Conservation (phyloP, 306 rosid species). For the Clitoria ternatea region DNA sequence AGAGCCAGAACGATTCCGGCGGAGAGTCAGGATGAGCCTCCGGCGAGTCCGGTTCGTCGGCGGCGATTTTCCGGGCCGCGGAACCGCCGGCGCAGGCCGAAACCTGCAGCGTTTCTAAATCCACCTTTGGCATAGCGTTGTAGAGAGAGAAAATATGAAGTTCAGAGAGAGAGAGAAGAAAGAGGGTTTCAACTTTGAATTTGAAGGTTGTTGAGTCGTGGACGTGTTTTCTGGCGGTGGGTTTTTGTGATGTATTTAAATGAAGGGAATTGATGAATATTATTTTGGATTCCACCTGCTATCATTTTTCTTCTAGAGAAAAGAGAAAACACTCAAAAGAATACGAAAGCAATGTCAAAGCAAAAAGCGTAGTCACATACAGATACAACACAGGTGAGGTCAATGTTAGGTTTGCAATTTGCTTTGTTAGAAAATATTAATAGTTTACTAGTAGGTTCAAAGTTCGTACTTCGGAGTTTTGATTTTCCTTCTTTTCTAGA, state of each 20-base stretch:
- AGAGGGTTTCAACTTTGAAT: not conserved
- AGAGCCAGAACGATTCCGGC: constrained; percentile 88
- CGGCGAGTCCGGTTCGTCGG: not conserved
- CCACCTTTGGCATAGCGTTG: constrained; percentile 67
- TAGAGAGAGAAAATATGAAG: not conserved
- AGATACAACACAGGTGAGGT: not conserved
- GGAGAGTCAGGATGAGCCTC: constrained; percentile 51
- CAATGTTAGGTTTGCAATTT: not conserved
- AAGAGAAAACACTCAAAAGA: constrained; percentile 11
- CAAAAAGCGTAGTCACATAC: not conserved
- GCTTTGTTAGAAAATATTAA: not conserved
- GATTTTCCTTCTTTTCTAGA: not conserved
- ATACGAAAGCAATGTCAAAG: constrained; percentile 23
- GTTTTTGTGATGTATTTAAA: constrained; percentile 13
- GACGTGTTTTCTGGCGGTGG: not conserved
- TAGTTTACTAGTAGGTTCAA: not conserved
- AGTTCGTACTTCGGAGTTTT: not conserved
- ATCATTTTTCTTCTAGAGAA: constrained; percentile 22
- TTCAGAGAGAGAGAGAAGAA: not conserved
- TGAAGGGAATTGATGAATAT: not conserved
- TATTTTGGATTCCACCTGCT: not conserved
- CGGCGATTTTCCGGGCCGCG: constrained; percentile 57
- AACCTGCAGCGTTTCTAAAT: constrained; percentile 70
- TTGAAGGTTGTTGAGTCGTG: not conserved
- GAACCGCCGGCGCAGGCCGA: constrained; percentile 67